phyloP scores from a whole-genome alignment of 495 filamentous ascomycete genomes.

The Talaromyces wortmannii region DNA sequence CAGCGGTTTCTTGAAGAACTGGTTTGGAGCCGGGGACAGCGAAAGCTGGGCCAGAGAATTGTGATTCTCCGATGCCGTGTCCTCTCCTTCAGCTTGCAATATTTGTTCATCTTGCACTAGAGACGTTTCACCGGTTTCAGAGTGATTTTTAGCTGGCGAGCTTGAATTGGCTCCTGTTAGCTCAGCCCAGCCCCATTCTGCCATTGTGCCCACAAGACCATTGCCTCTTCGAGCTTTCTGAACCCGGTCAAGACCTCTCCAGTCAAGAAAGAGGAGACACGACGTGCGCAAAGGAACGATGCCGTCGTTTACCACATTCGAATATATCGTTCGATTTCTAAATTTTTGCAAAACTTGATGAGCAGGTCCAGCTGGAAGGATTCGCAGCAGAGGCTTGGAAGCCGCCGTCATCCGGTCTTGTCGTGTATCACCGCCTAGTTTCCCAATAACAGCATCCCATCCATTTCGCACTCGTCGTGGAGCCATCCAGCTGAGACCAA shows the following conservation, averaged over 20 bases:
- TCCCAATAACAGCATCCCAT: constrained; percentile 80
- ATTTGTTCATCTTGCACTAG: constrained; percentile 17
- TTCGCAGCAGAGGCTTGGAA: constrained; percentile 83
- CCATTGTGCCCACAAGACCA: constrained; percentile 83
- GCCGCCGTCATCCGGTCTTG: constrained; percentile 62
- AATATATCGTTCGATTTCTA: constrained; percentile 86
- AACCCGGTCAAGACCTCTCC: constrained; percentile 86
- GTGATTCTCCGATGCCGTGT: constrained; percentile 20
- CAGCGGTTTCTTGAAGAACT: constrained; percentile 12
- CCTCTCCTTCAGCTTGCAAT: not conserved
- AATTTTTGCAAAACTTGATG: constrained; percentile 83
- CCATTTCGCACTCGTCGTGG: constrained; percentile 79
- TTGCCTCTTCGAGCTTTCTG: constrained; percentile 93
- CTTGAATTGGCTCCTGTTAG: constrained; percentile 74
- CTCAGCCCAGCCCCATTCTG: constrained; percentile 92
- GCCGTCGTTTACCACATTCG: constrained; percentile 97
- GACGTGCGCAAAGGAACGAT: constrained; percentile 94
- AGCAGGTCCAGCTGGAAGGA: constrained; percentile 87
- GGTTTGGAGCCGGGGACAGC: constrained; percentile 12
- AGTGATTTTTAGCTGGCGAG: constrained; percentile 31
- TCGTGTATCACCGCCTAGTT: constrained; percentile 59
- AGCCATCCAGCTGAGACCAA: constrained; percentile 89
- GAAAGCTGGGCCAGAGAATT: constrained; percentile 12
- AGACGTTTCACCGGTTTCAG: constrained; percentile 16
- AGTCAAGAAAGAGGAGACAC: constrained; percentile 93